Base-by-base conservation (phyloP, 2,329 filamentous ascomycete genomes). In the Anthostomella pinea region DNA sequence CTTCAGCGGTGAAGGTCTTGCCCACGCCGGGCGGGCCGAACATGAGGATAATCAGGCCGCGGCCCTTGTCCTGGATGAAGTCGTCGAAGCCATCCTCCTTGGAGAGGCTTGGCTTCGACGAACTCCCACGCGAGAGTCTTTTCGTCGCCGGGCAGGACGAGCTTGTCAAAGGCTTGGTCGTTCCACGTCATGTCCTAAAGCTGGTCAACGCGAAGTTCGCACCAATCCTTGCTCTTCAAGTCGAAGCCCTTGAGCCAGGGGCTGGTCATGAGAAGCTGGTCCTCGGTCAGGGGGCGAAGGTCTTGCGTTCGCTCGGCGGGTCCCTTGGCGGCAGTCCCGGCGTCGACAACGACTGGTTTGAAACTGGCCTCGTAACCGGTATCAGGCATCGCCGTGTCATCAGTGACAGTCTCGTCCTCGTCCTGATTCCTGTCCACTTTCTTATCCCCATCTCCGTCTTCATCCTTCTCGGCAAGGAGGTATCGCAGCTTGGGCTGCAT, bases 91-190 rank as follows among this genome's bases (percentile, higher is more conserved):
- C 39, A 3, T 41, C 48, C n/a, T 31, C 18, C 8, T 46, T 50
- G 4, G 46, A 40, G 13, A 49, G 39, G 8, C 46, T 63, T 64
- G 46, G 58, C 60, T 45, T 63, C 58, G 8, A 65, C 58, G 42
- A 67, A 65, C 15, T 51, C 56, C 64, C 54, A 67, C 22, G 53
- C 59, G 29, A 60, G 53, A 30, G 68, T 53, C 38, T 68, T 69
- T 38, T 62, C 58, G 10, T 52, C 53, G 0, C 52, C 51, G 0
- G 61, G 60, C 1, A 67, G 56, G 1, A 66, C 58, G 3, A 67
- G 55, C 21, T 60, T 59, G 1, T 62, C 53, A 38, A 62, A 65
- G 1, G 60, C 59, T 3, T 56, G 47, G 30, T 62, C 59, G 30
- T 64, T 64, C 62, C 63, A 67, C 2, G 27, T 39, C 7, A 62